Percentiles rank a stretch among this genome's conserved stretches.
phyloP scores from a whole-genome alignment of 495 filamentous ascomycete genomes.

The Penicillium lividum region DNA sequence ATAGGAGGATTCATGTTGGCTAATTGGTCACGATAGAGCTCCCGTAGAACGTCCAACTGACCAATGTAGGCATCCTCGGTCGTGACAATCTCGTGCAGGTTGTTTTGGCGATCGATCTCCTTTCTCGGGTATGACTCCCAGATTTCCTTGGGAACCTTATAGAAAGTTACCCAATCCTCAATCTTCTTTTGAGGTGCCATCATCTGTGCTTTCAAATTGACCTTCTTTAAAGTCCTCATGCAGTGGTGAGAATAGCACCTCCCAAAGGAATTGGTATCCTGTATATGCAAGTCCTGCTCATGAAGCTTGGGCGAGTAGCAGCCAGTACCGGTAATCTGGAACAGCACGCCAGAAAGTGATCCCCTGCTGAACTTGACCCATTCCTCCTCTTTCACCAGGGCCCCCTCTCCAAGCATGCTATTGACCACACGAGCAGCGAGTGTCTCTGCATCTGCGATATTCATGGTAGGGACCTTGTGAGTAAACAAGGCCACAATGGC shows the following conservation, averaged over 20 bases:
- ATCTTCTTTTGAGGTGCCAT: conserved; percentile 66
- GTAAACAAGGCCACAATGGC: conserved; percentile 90
- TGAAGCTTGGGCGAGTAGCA: conserved; percentile 89
- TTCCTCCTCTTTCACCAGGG: conserved; percentile 87
- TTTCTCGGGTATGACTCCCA: conserved; percentile 71
- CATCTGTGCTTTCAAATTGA: conserved; percentile 74
- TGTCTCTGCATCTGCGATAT: conserved; percentile 92
- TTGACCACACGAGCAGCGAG: conserved; percentile 76
- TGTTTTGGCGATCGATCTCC: conserved; percentile 91
- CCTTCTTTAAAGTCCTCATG: conserved; percentile 89
- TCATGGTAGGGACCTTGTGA: conserved; percentile 97
- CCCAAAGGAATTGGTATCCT: conserved; percentile 60
- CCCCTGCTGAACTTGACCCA: conserved; percentile 91
- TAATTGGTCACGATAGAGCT: conserved; percentile 85
- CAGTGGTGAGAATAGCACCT: conserved; percentile 95
- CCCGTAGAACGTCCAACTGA: conserved; percentile 78
- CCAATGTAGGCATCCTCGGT: conserved; percentile 90
- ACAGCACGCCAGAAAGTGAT: conserved; percentile 80
- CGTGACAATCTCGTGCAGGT: conserved; percentile 92
- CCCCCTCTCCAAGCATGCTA: conserved; percentile 77
- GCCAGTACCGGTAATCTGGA: conserved; percentile 88
- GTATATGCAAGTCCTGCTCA: conserved; percentile 73
- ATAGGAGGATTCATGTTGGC: conserved; percentile 73
- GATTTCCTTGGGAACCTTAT: conserved; percentile 77
- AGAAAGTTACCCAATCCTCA: conserved; percentile 91